phyloP scores from a whole-genome alignment of 2,329 filamentous ascomycete genomes.

The Neobulgaria alba region DNA sequence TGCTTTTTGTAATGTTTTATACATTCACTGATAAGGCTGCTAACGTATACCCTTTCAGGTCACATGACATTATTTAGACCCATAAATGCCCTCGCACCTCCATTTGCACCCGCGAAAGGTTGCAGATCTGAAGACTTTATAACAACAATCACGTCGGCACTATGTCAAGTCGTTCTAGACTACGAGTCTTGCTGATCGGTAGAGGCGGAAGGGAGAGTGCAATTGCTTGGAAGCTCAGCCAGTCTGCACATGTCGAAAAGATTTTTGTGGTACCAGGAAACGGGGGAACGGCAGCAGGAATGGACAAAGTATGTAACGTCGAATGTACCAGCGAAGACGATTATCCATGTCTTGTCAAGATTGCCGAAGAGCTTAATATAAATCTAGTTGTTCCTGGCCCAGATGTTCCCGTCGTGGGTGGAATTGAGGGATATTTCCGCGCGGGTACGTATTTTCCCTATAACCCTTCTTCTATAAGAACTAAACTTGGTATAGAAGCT shows the following conservation, averaged over 20 bases:
- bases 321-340: slow-evolving; percentile 56
- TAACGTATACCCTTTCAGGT: too few species aligned
- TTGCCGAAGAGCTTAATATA: slow-evolving; percentile 62
- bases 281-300: slow-evolving; percentile 64
- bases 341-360: slow-evolving; percentile 64
- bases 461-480: neutral
- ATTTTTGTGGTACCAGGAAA: slow-evolving; percentile 70
- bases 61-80: too few species aligned
- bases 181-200: slow-evolving; percentile 71
- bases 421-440: slow-evolving; percentile 74
- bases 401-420: slow-evolving; percentile 81
- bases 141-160: too few species aligned
- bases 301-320: slow-evolving; percentile 62
- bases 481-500: neutral
- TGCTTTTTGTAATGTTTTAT: too few species aligned
- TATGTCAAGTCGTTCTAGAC: neutral
- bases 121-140: too few species aligned
- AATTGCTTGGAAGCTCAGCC: slow-evolving; percentile 82
- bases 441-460: slow-evolving; percentile 31
- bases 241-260: slow-evolving; percentile 66
- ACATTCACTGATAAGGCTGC: too few species aligned
- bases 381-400: slow-evolving; percentile 83
- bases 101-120: too few species aligned
- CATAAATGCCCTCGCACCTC: too few species aligned
- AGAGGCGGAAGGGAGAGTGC: slow-evolving; percentile 90